A percentile compares a stretch with the other conserved stretches of the same genome.
Evolutionary conservation across 2,329 filamentous ascomycete species (phyloP).

Genomic region (Blastomyces percursus): DNA sequence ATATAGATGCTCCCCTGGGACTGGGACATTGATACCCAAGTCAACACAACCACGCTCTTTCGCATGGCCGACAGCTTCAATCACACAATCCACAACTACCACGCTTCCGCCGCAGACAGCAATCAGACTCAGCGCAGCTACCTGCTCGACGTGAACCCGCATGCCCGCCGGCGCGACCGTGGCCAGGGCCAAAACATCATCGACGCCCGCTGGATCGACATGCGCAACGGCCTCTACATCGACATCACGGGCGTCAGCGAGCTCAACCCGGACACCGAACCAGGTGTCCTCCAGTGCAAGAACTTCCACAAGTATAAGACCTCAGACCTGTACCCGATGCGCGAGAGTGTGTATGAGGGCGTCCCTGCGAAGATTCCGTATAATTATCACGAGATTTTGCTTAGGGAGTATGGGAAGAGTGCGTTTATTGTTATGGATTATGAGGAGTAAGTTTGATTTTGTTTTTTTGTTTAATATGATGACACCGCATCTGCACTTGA

Average conservation of each 20-base stretch:
- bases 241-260: conserved; percentile 71
- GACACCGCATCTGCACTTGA: too few species aligned
- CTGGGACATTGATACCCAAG: conserved; percentile 73
- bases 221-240: conserved; percentile 63
- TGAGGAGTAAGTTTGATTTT: conserved; percentile 23
- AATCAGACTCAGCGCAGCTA: conserved; percentile 44
- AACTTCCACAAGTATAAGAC: conserved; percentile 63
- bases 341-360: conserved; percentile 63
- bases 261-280: conserved; percentile 46
- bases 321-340: conserved; percentile 64
- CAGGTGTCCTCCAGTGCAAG: conserved; percentile 67
- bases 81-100: conserved; percentile 48
- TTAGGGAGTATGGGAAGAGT: conserved; percentile 30
- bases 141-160: conserved; percentile 67
- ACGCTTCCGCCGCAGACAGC: conserved; percentile 22
- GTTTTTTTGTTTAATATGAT: not conserved
- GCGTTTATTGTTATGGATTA: conserved; percentile 27
- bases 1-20: conserved; percentile 65
- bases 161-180: conserved; percentile 49
- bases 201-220: conserved; percentile 74
- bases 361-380: conserved; percentile 56
- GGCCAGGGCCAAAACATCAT: conserved; percentile 68
- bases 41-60: conserved; percentile 54
- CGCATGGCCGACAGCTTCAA: conserved; percentile 58
- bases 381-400: conserved; percentile 30